Evolutionary conservation across 164 flowering plant genomes (phyloP).

Genomic region (Aristolochia fimbriata): DNA sequence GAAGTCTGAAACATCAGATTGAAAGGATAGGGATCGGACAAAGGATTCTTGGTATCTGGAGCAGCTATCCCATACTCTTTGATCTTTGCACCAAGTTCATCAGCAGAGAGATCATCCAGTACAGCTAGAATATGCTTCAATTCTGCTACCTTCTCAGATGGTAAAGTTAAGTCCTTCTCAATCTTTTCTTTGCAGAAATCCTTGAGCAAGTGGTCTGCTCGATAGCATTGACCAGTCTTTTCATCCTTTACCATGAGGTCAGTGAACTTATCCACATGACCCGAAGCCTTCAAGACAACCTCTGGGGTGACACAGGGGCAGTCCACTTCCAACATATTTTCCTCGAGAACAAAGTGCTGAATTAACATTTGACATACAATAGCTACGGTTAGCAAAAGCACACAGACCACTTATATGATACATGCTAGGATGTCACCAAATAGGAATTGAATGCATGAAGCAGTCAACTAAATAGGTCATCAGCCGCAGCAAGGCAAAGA

Average conservation of each 20-base stretch:
- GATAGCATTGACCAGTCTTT: constrained; percentile 76
- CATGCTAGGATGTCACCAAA: too few species aligned
- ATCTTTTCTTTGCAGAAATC: constrained; percentile 90
- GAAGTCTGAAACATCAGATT: constrained; percentile 95
- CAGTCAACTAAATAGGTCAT: too few species aligned
- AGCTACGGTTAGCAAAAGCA: too few species aligned
- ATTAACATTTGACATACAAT: background rate
- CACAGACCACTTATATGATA: too few species aligned
- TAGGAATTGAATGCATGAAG: too few species aligned
- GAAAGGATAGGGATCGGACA: constrained; percentile 94
- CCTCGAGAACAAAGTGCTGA: constrained; percentile 94
- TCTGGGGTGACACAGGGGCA: constrained; percentile 98
- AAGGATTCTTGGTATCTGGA: constrained; percentile 88
- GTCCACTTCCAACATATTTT: constrained; percentile 95
- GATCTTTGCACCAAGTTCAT: constrained; percentile 79
- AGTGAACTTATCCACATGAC: constrained; percentile 96
- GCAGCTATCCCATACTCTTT: constrained; percentile 87
- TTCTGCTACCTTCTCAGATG: constrained; percentile 65
- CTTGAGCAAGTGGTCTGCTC: constrained; percentile 95
- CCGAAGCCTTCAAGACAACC: constrained; percentile 89
- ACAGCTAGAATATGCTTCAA: constrained; percentile 68
- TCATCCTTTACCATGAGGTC: constrained; percentile 99
- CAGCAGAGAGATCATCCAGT: constrained; percentile 77
- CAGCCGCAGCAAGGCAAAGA: too few species aligned
- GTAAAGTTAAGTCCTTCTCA: constrained; percentile 60